Conservation (phyloP, 495 filamentous ascomycete species). For the Neurospora tetrasperma region DNA sequence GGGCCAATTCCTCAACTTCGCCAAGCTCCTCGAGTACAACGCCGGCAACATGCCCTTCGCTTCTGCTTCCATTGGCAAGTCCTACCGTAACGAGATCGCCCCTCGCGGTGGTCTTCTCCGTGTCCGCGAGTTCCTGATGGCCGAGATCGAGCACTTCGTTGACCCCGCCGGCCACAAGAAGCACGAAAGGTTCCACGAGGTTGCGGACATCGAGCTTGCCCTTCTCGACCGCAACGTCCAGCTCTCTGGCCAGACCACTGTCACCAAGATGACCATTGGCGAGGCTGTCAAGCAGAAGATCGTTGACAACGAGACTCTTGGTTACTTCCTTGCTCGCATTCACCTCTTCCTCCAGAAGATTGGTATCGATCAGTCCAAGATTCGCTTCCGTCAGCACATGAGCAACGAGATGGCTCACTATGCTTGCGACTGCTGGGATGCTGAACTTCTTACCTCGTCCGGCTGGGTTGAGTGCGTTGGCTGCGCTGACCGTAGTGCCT, state of each 20-base stretch:
- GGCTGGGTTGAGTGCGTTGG: slow-evolving; percentile 86
- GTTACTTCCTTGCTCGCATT: slow-evolving; percentile 76
- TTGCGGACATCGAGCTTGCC: slow-evolving; percentile 54
- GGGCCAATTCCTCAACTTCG: slow-evolving; percentile 67
- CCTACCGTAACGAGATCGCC: slow-evolving; percentile 73
- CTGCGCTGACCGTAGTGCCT: slow-evolving; percentile 73
- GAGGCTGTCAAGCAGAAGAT: slow-evolving; percentile 57
- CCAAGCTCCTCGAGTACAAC: slow-evolving; percentile 70
- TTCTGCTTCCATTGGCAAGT: slow-evolving; percentile 67
- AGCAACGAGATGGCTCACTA: slow-evolving; percentile 73
- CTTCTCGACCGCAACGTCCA: slow-evolving; percentile 65
- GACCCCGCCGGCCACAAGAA: slow-evolving; percentile 62
- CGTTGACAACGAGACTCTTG: slow-evolving; percentile 80
- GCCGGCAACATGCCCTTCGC: slow-evolving; percentile 65
- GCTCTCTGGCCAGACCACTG: slow-evolving; percentile 55
- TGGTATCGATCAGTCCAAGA: slow-evolving; percentile 58
- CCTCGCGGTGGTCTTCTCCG: slow-evolving; percentile 63
- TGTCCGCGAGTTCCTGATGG: slow-evolving; percentile 75
- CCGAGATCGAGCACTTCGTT: slow-evolving; percentile 74
- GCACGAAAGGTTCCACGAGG: slow-evolving; percentile 57
- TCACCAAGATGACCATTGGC: slow-evolving; percentile 52
- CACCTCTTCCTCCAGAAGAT: slow-evolving; percentile 61
- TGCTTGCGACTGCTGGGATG: slow-evolving; percentile 77
- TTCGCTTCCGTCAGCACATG: slow-evolving; percentile 83
- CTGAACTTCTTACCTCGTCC: slow-evolving; percentile 65